Base-by-base conservation (phyloP, 2,329 filamentous ascomycete species). In the Curvularia sp. region DNA sequence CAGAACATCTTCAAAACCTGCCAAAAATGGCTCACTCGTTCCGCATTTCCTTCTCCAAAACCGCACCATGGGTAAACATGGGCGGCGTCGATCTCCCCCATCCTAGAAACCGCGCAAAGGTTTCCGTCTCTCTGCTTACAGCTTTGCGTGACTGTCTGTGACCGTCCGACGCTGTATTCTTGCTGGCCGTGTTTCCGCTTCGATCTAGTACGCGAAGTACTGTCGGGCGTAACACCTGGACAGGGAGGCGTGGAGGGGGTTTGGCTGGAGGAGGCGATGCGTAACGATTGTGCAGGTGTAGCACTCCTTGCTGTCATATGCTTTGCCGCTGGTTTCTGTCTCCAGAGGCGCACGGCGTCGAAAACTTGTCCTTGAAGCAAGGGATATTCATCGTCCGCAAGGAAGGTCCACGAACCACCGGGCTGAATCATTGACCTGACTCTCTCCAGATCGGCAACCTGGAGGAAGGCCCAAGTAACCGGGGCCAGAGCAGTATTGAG, bases 1-100 rank as follows among this genome's bases (percentile, higher is more conserved):
- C 46, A 49, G 21, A 49, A 38, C 28, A 49, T 38, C 32, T 9
- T n/a, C 19, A 49, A 5, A 10, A 13, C 5, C 3, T 27, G 3
- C 46, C 46, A 49, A 36, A 49, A 49, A 1, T 18, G 2, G 1
- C 1, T 3, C 6, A 36, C 46, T 36, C 46, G 30, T 3, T 12
- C 39, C 25, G 18, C 46, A 30, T 36, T 32, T 5, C 23, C 43
- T 32, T 41, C 50, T 60, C 49, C 50, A 57, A 66, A 58, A 1
- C 39, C 61, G 47, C 57, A 60, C 62, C 64, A 64, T 59, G 60
- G 64, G 49, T 67, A 67, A 46, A 67, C 56, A 51, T 67, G 60
- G 55, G 53, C 59, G 23, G 61, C 64, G 45, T 66, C 51, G 42
- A 58, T 55, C 38, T 34, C 64, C 46, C 36, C 45, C 30, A 65